These are phyloP conservation scores for Gamsiella multidivaricata DNA, from an alignment of 192 early-diverging fungal genomes.

Conservation along the genomic window DNA sequence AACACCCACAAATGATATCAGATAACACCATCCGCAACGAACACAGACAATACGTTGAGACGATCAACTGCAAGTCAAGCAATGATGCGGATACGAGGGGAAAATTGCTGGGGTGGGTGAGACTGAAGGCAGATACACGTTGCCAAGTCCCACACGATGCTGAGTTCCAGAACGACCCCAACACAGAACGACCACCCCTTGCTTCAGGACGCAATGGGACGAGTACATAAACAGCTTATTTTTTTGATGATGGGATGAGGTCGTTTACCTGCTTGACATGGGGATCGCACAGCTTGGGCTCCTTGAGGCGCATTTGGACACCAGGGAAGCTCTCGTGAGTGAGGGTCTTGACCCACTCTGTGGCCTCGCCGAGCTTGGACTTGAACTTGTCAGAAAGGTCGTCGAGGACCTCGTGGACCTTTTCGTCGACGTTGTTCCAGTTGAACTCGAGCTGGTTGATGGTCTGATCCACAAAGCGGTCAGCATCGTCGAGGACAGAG, in stretches of 20 bases:
- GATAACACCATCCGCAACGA: background rate
- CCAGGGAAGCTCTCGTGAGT: constrained; percentile 74
- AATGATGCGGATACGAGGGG: too few species aligned
- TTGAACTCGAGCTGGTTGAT: constrained; percentile 28
- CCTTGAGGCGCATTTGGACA: constrained; percentile 79
- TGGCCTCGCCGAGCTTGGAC: constrained; percentile 34
- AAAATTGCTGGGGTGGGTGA: too few species aligned
- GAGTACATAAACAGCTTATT: too few species aligned
- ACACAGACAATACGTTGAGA: too few species aligned
- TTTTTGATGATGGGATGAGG: too few species aligned
- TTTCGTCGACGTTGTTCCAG: constrained; percentile 47
- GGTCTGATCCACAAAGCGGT: constrained; percentile 47
- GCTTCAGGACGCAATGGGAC: background rate
- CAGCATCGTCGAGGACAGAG: constrained; percentile 30
- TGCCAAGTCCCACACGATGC: too few species aligned
- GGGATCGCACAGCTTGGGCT: constrained; percentile 85
- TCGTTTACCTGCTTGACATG: constrained; percentile 82
- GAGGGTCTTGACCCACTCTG: constrained; percentile 56
- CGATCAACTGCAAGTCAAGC: too few species aligned
- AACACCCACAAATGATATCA: background rate
- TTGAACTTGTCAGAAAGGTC: constrained; percentile 44
- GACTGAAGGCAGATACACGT: too few species aligned
- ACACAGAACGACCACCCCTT: background rate
- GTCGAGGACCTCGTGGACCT: constrained; percentile 52
- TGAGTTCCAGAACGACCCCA: background rate